phyloP scores from a whole-genome alignment of 768 basidiomycete genomes.

The Trametes gibbosa region DNA sequence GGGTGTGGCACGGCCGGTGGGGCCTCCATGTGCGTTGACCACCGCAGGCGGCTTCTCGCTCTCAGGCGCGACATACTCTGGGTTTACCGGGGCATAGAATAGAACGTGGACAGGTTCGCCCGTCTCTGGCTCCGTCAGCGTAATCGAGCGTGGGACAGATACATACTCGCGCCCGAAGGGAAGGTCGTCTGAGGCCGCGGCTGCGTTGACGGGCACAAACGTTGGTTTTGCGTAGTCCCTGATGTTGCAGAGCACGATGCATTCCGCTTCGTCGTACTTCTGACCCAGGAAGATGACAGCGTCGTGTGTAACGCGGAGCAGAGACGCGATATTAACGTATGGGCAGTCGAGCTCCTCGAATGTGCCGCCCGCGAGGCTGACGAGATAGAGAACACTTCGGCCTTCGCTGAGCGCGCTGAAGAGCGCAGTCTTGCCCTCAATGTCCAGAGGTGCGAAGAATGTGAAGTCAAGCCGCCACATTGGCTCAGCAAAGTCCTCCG shows the following conservation, averaged over 20 bases:
- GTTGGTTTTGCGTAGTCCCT: constrained; percentile 22
- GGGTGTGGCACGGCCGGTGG: constrained; percentile 49
- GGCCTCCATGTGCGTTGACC: constrained; percentile 69
- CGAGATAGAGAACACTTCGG: constrained; percentile 34
- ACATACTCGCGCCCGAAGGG: constrained; percentile 35
- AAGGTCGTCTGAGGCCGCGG: constrained; percentile 22
- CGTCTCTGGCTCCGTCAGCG: constrained; percentile 36
- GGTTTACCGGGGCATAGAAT: constrained; percentile 68
- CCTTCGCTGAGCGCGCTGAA: constrained; percentile 36
- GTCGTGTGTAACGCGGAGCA: constrained; percentile 35
- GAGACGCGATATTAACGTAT: constrained; percentile 39
- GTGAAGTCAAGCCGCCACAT: constrained; percentile 53
- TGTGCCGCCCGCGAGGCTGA: constrained; percentile 28
- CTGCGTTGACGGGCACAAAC: constrained; percentile 27
- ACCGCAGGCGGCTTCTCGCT: constrained; percentile 69
- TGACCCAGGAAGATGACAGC: constrained; percentile 43
- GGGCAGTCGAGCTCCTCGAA: constrained; percentile 37
- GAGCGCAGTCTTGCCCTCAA: constrained; percentile 28
- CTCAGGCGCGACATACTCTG: constrained; percentile 47
- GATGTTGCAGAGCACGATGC: constrained; percentile 39
- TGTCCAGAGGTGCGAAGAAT: constrained; percentile 46
- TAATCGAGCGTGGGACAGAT: constrained; percentile 48
- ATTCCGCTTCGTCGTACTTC: constrained; percentile 37
- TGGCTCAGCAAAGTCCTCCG: constrained; percentile 56
- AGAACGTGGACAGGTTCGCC: constrained; percentile 54